A percentile compares a stretch with the other conserved stretches of the same genome.
phyloP scores from a whole-genome alignment of 306 rosid genomes.

The Inga oerstediana region DNA sequence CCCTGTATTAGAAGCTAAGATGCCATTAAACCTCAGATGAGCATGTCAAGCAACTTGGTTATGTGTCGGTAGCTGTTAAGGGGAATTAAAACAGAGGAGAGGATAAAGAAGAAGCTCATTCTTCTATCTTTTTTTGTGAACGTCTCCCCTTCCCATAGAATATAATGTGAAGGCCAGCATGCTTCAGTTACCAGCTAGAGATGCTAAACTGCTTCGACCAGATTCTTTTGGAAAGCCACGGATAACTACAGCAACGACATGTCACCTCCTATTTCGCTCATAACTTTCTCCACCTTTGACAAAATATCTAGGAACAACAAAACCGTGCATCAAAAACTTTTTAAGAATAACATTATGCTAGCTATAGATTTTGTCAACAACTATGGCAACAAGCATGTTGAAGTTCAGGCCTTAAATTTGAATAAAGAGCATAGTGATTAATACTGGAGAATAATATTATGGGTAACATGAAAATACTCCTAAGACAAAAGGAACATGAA shows the following conservation, averaged over 20 bases:
- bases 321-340: constrained; percentile 16
- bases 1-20: constrained; percentile 24
- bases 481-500: constrained; percentile 13
- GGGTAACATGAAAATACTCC: constrained; percentile 10
- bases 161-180: constrained; percentile 16
- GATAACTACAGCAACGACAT: constrained; percentile 42
- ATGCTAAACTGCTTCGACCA: constrained; percentile 21
- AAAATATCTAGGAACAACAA: constrained; percentile 67
- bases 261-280: constrained; percentile 69
- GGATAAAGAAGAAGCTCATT: not conserved
- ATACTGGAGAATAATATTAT: not conserved
- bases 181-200: constrained; percentile 22
- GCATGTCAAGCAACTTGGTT: constrained; percentile 15
- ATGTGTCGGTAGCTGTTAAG: not conserved
- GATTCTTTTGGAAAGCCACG: constrained; percentile 33
- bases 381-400: constrained; percentile 15
- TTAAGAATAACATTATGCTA: not conserved
- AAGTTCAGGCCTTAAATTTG: constrained; percentile 12
- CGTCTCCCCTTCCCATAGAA: constrained; percentile 15
- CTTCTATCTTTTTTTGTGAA: not conserved
- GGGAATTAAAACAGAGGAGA: not conserved
- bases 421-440: constrained; percentile 6
- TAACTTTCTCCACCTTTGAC: constrained; percentile 78
- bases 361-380: not conserved
- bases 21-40: constrained; percentile 6